Percentiles rank a stretch among this genome's conserved stretches.
Evolutionary conservation across 148 eudicot species (phyloP).

Genomic region (Polygonum maritimum): DNA sequence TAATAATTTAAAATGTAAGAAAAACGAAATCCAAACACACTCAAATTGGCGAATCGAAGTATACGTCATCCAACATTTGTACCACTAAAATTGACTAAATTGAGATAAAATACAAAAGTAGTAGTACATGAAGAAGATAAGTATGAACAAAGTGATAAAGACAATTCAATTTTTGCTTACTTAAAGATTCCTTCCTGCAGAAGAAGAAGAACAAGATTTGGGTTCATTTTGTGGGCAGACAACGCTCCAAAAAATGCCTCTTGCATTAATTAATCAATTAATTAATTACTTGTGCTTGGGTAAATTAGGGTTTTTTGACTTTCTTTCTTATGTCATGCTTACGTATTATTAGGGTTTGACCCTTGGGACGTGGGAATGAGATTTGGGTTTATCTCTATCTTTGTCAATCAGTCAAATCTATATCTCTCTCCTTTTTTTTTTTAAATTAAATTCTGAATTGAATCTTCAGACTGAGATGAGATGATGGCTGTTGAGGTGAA

Average conservation of each 20-base stretch:
- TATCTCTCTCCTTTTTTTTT: background rate
- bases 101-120: no score
- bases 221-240: background rate
- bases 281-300: background rate
- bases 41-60: no score
- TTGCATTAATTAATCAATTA: background rate
- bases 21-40: no score
- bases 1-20: no score
- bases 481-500: background rate
- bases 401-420: background rate
- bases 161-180: background rate
- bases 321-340: background rate
- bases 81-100: no score
- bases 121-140: no score
- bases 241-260: background rate
- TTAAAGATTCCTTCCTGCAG: background rate
- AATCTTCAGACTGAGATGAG: background rate
- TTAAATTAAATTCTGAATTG: background rate
- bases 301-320: background rate
- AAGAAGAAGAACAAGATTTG: background rate
- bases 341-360: background rate
- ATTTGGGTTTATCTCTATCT: background rate
- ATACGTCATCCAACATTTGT: no score
- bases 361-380: background rate
- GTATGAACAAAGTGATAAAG: no score